phyloP scores from a whole-genome alignment of 2,329 filamentous ascomycete genomes.

The Parasarocladium wereldwijsianum region DNA sequence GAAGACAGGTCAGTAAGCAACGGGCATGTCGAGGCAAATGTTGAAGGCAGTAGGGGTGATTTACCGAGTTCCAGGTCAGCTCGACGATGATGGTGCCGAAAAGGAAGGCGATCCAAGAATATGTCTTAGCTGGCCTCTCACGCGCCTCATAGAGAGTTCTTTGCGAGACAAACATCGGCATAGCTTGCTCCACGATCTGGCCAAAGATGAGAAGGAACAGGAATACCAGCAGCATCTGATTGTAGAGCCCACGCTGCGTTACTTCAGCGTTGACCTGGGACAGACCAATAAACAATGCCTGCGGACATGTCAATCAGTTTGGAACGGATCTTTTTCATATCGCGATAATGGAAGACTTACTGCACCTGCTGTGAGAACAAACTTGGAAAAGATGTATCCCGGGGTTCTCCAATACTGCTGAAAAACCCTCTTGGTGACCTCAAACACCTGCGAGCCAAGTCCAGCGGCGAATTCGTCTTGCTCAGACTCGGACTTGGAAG shows the following conservation, averaged over 20 bases:
- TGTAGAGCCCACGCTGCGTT: conserved; percentile 51
- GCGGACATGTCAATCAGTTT: not conserved
- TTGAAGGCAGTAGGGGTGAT: not conserved
- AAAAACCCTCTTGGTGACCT: conserved; percentile 52
- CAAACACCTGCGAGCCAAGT: conserved; percentile 42
- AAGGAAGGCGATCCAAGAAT: conserved; percentile 55
- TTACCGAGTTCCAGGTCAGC: conserved; percentile 6
- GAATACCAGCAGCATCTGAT: conserved; percentile 58
- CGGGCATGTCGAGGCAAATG: not conserved
- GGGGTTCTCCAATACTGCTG: conserved; percentile 69
- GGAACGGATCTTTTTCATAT: not conserved
- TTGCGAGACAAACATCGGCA: conserved; percentile 57
- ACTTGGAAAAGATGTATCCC: conserved; percentile 60
- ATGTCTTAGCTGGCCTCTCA: conserved; percentile 51
- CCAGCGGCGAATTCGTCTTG: conserved; percentile 55
- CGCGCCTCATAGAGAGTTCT: conserved; percentile 56
- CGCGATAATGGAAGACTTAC: not conserved
- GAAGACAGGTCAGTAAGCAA: not conserved
- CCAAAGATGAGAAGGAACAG: conserved; percentile 58
- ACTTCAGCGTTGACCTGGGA: conserved; percentile 48
- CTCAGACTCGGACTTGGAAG: conserved; percentile 13
- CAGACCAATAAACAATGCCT: conserved; percentile 50
- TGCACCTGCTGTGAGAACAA: conserved; percentile 34
- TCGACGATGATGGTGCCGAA: conserved; percentile 21
- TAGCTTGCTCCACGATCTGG: conserved; percentile 48